phyloP scores from a whole-genome alignment of 1,284 basidiomycete genomes.

The Polyporus tsugae region DNA sequence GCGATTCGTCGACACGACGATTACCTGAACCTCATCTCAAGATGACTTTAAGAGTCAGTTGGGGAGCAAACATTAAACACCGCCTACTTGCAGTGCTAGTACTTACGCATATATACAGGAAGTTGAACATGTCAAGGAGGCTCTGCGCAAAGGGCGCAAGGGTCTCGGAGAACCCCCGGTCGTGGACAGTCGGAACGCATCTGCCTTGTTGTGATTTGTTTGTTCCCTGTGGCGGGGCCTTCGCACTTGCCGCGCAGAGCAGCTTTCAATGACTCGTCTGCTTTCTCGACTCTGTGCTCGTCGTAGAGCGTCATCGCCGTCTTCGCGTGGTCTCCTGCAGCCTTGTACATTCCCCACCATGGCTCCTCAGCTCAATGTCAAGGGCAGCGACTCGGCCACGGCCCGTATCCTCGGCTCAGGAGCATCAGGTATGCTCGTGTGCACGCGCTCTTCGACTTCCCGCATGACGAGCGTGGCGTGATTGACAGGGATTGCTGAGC shows the following conservation, averaged over 20 bases:
- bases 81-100: no score
- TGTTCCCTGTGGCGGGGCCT: not conserved
- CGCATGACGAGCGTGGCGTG: not conserved
- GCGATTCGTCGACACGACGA: no score
- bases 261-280: not conserved
- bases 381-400: constrained; percentile 87
- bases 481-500: constrained; percentile 87
- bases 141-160: no score
- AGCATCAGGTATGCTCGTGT: constrained; percentile 72
- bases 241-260: not conserved
- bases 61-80: no score
- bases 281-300: constrained; percentile 9
- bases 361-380: constrained; percentile 69
- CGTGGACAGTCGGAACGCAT: not conserved
- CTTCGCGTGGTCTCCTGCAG: constrained; percentile 9
- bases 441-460: not conserved
- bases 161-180: no score
- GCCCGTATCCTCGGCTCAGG: constrained; percentile 95
- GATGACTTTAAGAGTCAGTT: no score
- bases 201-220: not conserved
- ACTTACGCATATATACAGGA: no score
- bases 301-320: constrained; percentile 12
- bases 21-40: no score
- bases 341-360: constrained; percentile 43
- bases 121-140: no score